These are phyloP conservation scores for Ascochyta rabiei DNA, from an alignment of 2,329 filamentous ascomycete genomes.

Conservation along the genomic window DNA sequence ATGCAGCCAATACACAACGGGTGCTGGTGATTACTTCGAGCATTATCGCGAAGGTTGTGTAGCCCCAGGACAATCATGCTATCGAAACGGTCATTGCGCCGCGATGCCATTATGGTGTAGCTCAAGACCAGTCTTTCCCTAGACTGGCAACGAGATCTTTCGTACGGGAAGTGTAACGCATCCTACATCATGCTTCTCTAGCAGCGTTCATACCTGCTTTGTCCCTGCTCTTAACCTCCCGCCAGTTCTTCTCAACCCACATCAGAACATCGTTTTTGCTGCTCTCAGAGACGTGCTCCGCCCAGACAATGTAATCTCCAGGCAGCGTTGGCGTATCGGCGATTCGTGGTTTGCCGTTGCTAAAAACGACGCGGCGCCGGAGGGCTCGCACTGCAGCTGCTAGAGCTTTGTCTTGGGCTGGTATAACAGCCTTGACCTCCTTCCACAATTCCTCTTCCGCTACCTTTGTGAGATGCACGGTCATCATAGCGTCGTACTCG, in stretches of 20 bases:
- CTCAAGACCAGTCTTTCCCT: neutral
- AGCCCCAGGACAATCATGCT: no score
- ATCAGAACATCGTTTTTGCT: conserved; percentile 23
- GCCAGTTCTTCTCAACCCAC: conserved; percentile 44
- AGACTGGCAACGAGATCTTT: neutral
- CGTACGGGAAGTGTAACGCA: neutral
- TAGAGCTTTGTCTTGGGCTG: conserved; percentile 31
- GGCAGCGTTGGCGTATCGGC: conserved; percentile 16
- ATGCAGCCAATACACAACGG: no score
- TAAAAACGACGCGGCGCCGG: conserved; percentile 44
- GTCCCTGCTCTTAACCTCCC: conserved; percentile 37
- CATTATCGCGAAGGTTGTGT: no score
- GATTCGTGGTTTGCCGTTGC: conserved; percentile 28
- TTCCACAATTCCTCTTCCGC: conserved; percentile 51
- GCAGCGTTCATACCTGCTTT: conserved; percentile 28
- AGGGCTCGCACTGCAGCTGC: conserved; percentile 36
- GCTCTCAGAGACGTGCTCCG: conserved; percentile 14
- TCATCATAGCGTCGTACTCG: conserved; percentile 55
- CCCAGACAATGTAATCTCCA: conserved; percentile 32
- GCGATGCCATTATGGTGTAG: neutral
- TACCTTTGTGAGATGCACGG: conserved; percentile 46
- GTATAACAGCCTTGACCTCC: conserved; percentile 50
- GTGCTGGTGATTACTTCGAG: no score
- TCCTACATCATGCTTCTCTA: conserved; percentile 2
- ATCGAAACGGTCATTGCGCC: no score